phyloP scores from a whole-genome alignment of 2,329 filamentous ascomycete genomes.

The Colletotrichum tamarilloi region DNA sequence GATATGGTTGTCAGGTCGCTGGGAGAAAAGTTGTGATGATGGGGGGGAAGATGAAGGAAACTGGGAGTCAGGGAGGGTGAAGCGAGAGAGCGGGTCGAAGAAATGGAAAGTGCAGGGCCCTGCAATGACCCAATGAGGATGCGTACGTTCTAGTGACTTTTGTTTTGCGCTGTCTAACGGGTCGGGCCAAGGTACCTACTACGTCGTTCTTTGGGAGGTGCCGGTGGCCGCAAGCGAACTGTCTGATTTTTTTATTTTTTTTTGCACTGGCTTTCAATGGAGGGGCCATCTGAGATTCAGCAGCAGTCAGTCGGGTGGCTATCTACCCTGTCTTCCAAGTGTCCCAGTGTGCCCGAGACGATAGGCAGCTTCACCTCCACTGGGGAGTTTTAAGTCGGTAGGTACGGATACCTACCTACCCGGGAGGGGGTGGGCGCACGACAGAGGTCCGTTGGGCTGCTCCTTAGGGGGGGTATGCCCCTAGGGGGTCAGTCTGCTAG shows the following conservation, averaged over 20 bases:
- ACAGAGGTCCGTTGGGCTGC: too few relatives aligned
- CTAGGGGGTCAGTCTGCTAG: too few relatives aligned
- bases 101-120: slow-evolving; percentile 33
- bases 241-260: neutral
- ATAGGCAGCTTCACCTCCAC: neutral
- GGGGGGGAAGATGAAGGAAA: slow-evolving; percentile 28
- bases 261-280: neutral
- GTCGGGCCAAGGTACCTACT: slow-evolving; percentile 6
- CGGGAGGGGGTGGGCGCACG: too few relatives aligned
- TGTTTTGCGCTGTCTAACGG: neutral
- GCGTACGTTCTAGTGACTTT: slow-evolving; percentile 21
- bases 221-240: slow-evolving; percentile 10
- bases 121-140: slow-evolving; percentile 15
- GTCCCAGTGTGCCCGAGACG: neutral
- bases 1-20: slow-evolving; percentile 17
- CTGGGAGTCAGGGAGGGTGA: slow-evolving; percentile 20
- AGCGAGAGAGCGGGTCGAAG: slow-evolving; percentile 35
- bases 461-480: too few relatives aligned
- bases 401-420: neutral
- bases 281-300: neutral
- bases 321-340: neutral
- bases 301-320: neutral
- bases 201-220: neutral
- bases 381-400: neutral
- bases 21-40: slow-evolving; percentile 34